These are phyloP conservation scores for Termitomyces sp. DNA, from an alignment of 768 basidiomycete genomes.

Conservation along the genomic window DNA sequence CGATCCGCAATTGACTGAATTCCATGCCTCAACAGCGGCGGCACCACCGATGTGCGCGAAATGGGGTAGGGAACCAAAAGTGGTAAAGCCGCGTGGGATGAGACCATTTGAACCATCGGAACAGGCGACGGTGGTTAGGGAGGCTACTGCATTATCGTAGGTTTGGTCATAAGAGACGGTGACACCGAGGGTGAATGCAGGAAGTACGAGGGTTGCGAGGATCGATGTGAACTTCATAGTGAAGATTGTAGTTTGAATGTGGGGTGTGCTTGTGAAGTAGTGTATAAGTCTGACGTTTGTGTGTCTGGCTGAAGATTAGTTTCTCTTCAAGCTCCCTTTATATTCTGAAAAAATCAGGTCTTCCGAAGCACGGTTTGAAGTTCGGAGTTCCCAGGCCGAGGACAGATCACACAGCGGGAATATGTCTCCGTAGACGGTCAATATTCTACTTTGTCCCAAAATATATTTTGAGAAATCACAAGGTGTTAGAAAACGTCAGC, in stretches of 20 bases:
- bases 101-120: constrained; percentile 43
- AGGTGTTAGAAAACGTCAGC: neutral
- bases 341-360: neutral
- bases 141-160: constrained; percentile 32
- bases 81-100: constrained; percentile 27
- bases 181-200: neutral
- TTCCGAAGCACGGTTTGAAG: neutral
- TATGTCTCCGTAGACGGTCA: neutral
- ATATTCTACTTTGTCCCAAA: neutral
- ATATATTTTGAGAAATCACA: neutral
- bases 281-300: neutral
- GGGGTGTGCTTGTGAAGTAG: neutral
- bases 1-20: constrained; percentile 42
- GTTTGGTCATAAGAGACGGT: constrained; percentile 27
- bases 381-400: too few relatives aligned
- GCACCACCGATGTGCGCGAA: constrained; percentile 52
- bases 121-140: constrained; percentile 37
- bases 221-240: constrained; percentile 28
- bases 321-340: neutral
- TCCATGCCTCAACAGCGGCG: constrained; percentile 34
- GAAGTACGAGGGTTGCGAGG: constrained; percentile 9
- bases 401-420: neutral
- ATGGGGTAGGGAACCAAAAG: constrained; percentile 37
- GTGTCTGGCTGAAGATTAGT: neutral
- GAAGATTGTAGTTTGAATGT: neutral